Conservation (phyloP, 2,329 filamentous ascomycete genomes). For the Aspergillus oerlinghausenensis region DNA sequence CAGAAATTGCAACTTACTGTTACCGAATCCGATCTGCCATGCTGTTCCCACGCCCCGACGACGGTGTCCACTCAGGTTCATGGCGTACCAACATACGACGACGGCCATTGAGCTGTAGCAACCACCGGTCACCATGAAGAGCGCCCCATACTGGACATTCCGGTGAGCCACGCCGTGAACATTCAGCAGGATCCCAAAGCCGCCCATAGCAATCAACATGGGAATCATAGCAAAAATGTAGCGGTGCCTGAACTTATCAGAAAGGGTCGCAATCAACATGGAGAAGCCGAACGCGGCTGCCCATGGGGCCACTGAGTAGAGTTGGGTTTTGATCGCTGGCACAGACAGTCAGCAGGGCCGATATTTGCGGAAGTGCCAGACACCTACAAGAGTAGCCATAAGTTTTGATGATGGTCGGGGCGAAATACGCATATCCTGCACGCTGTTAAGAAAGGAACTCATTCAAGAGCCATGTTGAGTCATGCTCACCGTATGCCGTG, state of each 20-base stretch:
- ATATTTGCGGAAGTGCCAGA: background rate
- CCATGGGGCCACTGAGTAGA: conserved; percentile 56
- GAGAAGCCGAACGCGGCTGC: conserved; percentile 72
- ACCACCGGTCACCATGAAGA: conserved; percentile 78
- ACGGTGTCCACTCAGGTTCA: conserved; percentile 71
- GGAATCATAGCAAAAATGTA: conserved; percentile 67
- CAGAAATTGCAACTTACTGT: conserved; percentile 37
- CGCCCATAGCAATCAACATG: conserved; percentile 64
- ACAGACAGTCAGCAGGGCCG: conserved; percentile 4
- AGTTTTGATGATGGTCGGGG: conserved; percentile 64
- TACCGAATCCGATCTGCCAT: conserved; percentile 75
- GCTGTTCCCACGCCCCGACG: conserved; percentile 66
- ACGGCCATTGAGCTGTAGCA: conserved; percentile 87
- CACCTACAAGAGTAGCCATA: conserved; percentile 55
- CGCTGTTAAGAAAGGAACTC: conserved; percentile 9
- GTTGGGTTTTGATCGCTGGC: conserved; percentile 46
- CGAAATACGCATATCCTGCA: conserved; percentile 66
- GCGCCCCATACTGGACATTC: conserved; percentile 66
- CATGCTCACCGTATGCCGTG: conserved; percentile 58
- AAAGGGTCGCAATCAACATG: conserved; percentile 67
- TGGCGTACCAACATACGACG: conserved; percentile 76
- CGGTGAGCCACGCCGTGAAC: conserved; percentile 59
- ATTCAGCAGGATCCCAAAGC: conserved; percentile 69
- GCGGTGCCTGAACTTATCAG: conserved; percentile 68
- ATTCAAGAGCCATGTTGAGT: background rate